A percentile compares a stretch with the other conserved stretches of the same genome.
These are phyloP conservation scores for Fragaria nilgerrensis DNA, from an alignment of 306 rosid genomes.

Conservation along the genomic window DNA sequence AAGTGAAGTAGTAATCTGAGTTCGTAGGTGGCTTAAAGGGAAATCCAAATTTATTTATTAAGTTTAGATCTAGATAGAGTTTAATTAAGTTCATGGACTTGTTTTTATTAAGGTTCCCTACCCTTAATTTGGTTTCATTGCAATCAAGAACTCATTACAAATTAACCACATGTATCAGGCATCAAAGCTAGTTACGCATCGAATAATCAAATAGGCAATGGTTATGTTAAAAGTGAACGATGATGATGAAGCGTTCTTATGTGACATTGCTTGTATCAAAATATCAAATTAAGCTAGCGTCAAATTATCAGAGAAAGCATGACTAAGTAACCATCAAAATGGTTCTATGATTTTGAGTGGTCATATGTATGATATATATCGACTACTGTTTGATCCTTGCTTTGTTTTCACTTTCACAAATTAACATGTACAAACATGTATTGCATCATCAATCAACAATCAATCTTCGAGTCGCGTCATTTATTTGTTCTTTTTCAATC, in stretches of 20 bases:
- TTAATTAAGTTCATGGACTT: not conserved
- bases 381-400: not conserved
- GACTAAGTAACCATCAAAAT: too few species aligned
- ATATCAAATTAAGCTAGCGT: too few species aligned
- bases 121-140: not conserved
- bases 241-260: too few species aligned
- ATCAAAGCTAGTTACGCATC: not conserved
- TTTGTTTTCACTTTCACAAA: conserved; percentile 10
- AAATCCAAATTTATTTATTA: not conserved
- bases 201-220: too few species aligned
- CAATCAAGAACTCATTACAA: not conserved
- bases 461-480: not conserved
- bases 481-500: not conserved
- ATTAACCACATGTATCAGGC: too few species aligned
- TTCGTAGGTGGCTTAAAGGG: not conserved
- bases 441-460: conserved; percentile 15
- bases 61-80: not conserved
- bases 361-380: not conserved
- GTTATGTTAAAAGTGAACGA: too few species aligned
- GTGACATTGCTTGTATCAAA: too few species aligned
- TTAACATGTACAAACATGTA: not conserved
- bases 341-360: not conserved
- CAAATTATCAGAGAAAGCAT: too few species aligned
- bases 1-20: too few species aligned
- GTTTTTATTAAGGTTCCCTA: not conserved